Conservation (phyloP, 2,329 filamentous ascomycete genomes). For the Ophiostoma himal-ulmi region DNA sequence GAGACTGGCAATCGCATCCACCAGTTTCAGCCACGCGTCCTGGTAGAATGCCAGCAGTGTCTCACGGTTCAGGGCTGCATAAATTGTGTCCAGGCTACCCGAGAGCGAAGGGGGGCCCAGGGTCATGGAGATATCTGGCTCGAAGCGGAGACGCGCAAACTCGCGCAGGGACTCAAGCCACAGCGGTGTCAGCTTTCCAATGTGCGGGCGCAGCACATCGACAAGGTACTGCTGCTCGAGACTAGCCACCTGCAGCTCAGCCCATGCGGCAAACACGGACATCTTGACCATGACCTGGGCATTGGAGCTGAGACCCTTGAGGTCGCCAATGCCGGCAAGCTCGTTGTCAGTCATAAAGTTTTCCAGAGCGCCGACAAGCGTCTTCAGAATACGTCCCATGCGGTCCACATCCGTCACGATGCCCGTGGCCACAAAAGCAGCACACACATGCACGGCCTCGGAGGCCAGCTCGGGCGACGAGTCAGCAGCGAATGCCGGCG, state of each 20-base stretch:
- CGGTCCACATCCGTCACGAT: constrained; percentile 96
- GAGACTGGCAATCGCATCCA: constrained; percentile 93
- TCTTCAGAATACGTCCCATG: constrained; percentile 97
- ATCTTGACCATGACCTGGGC: constrained; percentile 98
- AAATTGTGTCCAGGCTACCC: constrained; percentile 85
- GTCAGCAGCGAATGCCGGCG: constrained; percentile 90
- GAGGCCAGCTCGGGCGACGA: constrained; percentile 94
- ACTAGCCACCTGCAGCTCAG: constrained; percentile 91
- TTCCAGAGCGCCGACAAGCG: constrained; percentile 82
- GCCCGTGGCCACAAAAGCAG: constrained; percentile 93
- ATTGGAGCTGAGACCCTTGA: constrained; percentile 89
- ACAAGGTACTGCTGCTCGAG: constrained; percentile 84
- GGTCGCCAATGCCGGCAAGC: constrained; percentile 75
- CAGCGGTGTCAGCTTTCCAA: constrained; percentile 80
- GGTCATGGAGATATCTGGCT: constrained; percentile 93
- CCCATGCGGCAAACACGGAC: constrained; percentile 95
- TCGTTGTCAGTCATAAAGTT: constrained; percentile 73
- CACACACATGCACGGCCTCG: constrained; percentile 94
- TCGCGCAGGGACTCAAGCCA: constrained; percentile 92
- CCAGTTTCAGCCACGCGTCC: constrained; percentile 91
- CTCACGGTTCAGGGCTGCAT: constrained; percentile 88
- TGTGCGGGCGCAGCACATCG: constrained; percentile 83
- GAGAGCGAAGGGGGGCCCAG: constrained; percentile 74
- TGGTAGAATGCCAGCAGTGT: constrained; percentile 94
- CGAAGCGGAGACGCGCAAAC: constrained; percentile 83